Evolutionary conservation across 768 basidiomycete species (phyloP), one percentile per base, ranked within the genome.

Genomic region (Collybia sp.): DNA sequence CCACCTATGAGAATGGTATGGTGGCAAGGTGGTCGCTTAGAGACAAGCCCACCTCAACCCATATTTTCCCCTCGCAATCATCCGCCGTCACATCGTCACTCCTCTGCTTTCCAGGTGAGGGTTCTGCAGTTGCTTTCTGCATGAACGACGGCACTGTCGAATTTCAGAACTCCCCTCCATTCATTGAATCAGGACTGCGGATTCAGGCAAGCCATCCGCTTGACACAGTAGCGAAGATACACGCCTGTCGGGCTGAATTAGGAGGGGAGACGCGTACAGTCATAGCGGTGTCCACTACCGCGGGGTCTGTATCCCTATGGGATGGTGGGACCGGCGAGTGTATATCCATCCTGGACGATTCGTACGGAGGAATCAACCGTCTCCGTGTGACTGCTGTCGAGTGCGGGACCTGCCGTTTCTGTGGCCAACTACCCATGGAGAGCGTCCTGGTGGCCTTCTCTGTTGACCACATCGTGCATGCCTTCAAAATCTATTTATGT

Each of bases 261-360:
- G 75, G 71, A 32, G 79, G 78, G 5, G 66, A 60, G 39, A 63
- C 63, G 12, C 76, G 74, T 15, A 59, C 81, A 12, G 70, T 91
- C 49, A 59, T 89, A 12, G 80, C 71, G 34, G 75, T 77, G 11
- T 78, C 79, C 13, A 84, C 87, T 2, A 75, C 81, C 42, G 71
- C 76, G 1, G 88, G 89, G 9, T 68, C 77, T 9, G 70, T 91
- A 16, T 86, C 89, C 0, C 54, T 92, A 11, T 92, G 88, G 89
- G 87, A 91, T 55, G 79, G 72, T 6, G 54, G 65, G n/a, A 80
- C 80, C 5, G 73, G 76, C 10, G 82, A 82, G 51, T 80, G 82
- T 48, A 74, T 90, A 34, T 67, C 73, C 44, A 68, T 81, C 42
- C 59, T 90, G 31, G 81, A 84, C 42, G 79, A 82, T 10, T 66